Evolutionary conservation across 2,329 filamentous ascomycete genomes (phyloP).

Genomic region (Cercospora zeae-maydis): DNA sequence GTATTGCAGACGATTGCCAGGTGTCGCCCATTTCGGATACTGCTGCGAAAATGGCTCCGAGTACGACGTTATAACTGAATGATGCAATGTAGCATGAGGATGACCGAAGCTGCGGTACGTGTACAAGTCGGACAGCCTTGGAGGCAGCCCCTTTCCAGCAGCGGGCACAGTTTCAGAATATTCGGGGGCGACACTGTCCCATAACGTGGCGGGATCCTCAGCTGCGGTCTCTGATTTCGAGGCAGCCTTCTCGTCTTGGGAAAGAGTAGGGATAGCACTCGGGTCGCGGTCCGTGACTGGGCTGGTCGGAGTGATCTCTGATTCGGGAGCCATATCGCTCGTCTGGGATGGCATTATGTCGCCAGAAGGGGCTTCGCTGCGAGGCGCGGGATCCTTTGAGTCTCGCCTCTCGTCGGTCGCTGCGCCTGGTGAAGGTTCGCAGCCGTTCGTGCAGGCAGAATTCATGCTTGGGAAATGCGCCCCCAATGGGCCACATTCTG

Average conservation of each 20-base stretch:
- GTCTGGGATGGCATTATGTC: not conserved
- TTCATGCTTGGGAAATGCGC: not conserved
- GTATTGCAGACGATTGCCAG: constrained; percentile 10
- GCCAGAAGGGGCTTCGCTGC: not conserved
- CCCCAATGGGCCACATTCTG: not conserved
- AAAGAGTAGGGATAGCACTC: not conserved
- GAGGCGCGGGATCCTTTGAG: not conserved
- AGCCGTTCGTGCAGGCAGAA: not conserved
- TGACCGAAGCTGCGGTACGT: constrained; percentile 1
- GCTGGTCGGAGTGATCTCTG: not conserved
- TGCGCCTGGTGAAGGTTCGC: not conserved
- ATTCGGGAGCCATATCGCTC: not conserved
- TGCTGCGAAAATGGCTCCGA: constrained; percentile 20
- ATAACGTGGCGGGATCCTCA: not conserved
- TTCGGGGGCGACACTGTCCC: not conserved
- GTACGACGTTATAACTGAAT: not conserved
- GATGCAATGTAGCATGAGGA: not conserved
- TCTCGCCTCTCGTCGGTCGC: not conserved
- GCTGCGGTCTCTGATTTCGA: not conserved
- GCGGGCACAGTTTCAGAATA: not conserved
- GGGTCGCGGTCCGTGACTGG: not conserved
- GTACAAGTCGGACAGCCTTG: constrained; percentile 1
- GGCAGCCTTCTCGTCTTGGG: not conserved
- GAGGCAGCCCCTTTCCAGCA: constrained; percentile 2
- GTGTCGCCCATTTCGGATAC: constrained; percentile 13